Base-by-base conservation (phyloP, 768 basidiomycete genomes). In the Russula compacta region DNA sequence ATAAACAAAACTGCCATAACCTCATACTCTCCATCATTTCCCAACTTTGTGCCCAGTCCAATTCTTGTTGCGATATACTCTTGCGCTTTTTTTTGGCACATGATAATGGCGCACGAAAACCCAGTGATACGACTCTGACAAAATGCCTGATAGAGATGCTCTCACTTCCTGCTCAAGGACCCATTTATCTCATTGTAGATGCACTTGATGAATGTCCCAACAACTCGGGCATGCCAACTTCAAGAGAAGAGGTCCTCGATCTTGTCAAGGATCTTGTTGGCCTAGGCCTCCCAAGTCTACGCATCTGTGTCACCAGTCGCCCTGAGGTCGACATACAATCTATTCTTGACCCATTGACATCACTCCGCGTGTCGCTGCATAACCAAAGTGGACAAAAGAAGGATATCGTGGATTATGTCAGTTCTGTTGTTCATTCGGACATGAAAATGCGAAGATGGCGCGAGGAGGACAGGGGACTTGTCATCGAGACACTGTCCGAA, bases 361-460 rank as follows among this genome's bases (percentile, higher is more conserved):
- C 58, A 12, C 42, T 19, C n/a, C 12, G 42, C 9, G 32, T 61
- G 3, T 56, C 54, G 1, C 60, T 61, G 6, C 55, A 61, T 3
- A 17, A 46, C 1, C 56, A 57, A 38, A 40, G n/a, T 9, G 44
- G 54, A 14, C 60, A 58, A 15, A 51, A 32, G 15, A n/a, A 51
- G 7, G 60, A 51, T 21, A 46, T 61, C 14, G 11, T 36, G 10
- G n/a, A 46, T 14, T 61, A 61, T 1, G 32, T 61, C 48, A 24
- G 10, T 5, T 49, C 48, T 0, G 60, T 44, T 1, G 49, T 62
- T 12, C 39, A n/a, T 12, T 52, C 61, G 42, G 61, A 62, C 21
- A 3, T 1, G 3, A 44, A n/a, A 8, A 58, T 58, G 56, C 42
- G 14, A 38, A 58, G 48, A 51, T 62, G 61, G 61, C 47, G 43